Conservation (phyloP, 2,329 filamentous ascomycete species). For the Helotiales sp. region DNA sequence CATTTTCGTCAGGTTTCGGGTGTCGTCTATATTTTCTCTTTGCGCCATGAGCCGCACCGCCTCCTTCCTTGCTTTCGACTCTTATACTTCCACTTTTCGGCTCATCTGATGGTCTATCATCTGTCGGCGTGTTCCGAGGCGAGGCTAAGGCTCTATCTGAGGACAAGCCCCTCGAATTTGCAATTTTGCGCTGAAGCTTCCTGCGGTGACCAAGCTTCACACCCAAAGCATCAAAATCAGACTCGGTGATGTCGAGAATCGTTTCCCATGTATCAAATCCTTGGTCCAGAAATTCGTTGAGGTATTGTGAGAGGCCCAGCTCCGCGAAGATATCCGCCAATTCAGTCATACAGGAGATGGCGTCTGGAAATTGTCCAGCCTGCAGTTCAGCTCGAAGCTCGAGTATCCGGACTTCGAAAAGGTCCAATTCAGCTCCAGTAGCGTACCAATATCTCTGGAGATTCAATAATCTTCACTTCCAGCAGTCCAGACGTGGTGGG, state of each 20-base stretch:
- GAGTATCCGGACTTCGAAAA: background rate
- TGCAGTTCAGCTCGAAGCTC: background rate
- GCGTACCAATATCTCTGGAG: background rate
- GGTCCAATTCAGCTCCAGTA: background rate
- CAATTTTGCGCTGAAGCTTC: slow-evolving; percentile 84
- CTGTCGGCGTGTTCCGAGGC: slow-evolving; percentile 47
- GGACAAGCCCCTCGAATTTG: slow-evolving; percentile 65
- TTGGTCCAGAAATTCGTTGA: slow-evolving; percentile 70
- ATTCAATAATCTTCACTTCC: background rate
- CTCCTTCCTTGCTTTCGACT: slow-evolving; percentile 45
- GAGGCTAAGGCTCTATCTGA: slow-evolving; percentile 37
- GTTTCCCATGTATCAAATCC: slow-evolving; percentile 86
- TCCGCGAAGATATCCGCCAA: slow-evolving; percentile 68
- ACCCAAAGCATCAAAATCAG: slow-evolving; percentile 72
- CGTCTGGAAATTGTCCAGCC: slow-evolving; percentile 36
- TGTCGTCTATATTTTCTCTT: slow-evolving; percentile 79
- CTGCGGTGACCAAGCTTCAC: slow-evolving; percentile 81
- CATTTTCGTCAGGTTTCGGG: slow-evolving; percentile 78
- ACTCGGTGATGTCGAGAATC: slow-evolving; percentile 80
- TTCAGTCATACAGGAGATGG: slow-evolving; percentile 45
- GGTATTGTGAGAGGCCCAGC: slow-evolving; percentile 77
- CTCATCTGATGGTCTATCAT: slow-evolving; percentile 59
- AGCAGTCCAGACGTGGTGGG: background rate
- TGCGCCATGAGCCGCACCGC: slow-evolving; percentile 41
- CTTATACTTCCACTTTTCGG: slow-evolving; percentile 47